phyloP scores from a whole-genome alignment of 1,284 basidiomycete species.

The Neolentinus lepideus region DNA sequence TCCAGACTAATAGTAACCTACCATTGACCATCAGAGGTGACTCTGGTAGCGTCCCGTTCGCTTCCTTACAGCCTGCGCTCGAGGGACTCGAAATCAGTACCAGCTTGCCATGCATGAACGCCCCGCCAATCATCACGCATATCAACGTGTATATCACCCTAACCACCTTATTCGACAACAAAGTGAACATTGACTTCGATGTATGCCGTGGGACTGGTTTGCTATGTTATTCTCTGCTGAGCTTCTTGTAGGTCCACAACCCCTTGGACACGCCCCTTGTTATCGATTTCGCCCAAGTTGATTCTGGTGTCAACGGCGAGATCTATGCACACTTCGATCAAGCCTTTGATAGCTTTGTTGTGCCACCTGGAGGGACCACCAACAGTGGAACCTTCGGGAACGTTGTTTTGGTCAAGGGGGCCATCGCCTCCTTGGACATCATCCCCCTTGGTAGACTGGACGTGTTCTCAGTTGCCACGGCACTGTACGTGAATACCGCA shows the following conservation, averaged over 20 bases:
- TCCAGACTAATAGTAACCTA: conserved; percentile 40
- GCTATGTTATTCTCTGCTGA: not conserved
- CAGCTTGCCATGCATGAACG: conserved; percentile 36
- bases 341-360: conserved; percentile 42
- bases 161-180: conserved; percentile 39
- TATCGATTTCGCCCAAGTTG: conserved; percentile 49
- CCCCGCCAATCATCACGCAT: conserved; percentile 33
- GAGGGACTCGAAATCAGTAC: conserved; percentile 47
- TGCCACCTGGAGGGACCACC: conserved; percentile 48
- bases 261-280: conserved; percentile 49
- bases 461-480: conserved; percentile 39
- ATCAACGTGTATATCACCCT: conserved; percentile 44
- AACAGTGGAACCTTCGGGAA: conserved; percentile 49
- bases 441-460: conserved; percentile 48
- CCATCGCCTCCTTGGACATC: conserved; percentile 43
- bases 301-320: conserved; percentile 41
- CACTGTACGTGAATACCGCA: conserved; percentile 22
- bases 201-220: conserved; percentile 23
- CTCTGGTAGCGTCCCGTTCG: conserved; percentile 52
- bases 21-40: conserved; percentile 57
- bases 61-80: conserved; percentile 51
- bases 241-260: conserved; percentile 36
- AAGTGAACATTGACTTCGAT: conserved; percentile 48
- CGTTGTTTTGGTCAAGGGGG: conserved; percentile 53
- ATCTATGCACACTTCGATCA: conserved; percentile 53